Evolutionary conservation across 164 flowering plant genomes (phyloP), one percentile per base, ranked within the genome.

Genomic region (Nelumbo lutea): DNA sequence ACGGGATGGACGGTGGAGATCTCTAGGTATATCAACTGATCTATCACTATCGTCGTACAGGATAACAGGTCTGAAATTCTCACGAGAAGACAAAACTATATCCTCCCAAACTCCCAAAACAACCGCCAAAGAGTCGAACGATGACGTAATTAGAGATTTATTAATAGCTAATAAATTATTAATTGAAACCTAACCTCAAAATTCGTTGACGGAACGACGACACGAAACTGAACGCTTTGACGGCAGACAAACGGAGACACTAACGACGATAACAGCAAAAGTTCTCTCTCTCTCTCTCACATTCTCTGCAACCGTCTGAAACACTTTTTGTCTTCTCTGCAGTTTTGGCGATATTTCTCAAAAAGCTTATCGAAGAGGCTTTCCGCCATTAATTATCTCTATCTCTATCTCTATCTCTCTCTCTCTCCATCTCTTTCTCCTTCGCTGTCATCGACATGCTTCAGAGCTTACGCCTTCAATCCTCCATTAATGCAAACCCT

Each of bases 401-500:
- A 14, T 58, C 51, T 47, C 27, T 27, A 27, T 27, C 27, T 59
- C 39, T 38, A 14, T 58, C 51, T 47, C 27, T 27, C 0, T 27
- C 27, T 27, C 27, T 27, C 27, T 27, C 27, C 27, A 27, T 27
- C 27, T 47, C 53, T 50, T 13, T 50, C 53, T 50, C 53, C 67
- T 15, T 65, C 75, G 58, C 67, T 47, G 61, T 4, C 64, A 15
- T 14, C 15, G 77, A 73, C 79, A 85, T 79, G 86, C 82, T 81
- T 69, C 81, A 73, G 41, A 76, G 82, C 74, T 77, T 79, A 73
- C 70, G 80, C 11, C 75, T 78, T 14, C 80, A 64, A 52, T 67
- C 69, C 47, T 46, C 69, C 61, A 41, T 61, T 27, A 65, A 65
- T 62, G 59, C 76, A 10, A 64, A 14, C 64, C 69, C 69, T 3